Conservation (phyloP, 73 alveolate species). For the Breviolum minutum region DNA sequence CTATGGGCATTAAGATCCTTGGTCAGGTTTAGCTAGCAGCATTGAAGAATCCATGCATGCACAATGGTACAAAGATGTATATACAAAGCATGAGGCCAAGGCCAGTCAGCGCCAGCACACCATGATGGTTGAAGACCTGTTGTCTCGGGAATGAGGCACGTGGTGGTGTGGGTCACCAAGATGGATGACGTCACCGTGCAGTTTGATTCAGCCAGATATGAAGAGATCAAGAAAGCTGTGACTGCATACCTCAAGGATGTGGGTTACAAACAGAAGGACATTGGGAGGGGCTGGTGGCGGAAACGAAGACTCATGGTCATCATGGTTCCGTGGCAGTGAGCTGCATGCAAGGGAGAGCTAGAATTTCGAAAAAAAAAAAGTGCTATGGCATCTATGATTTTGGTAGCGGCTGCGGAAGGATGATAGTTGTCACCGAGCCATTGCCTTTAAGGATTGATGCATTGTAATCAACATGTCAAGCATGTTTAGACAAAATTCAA, state of each 20-base stretch:
- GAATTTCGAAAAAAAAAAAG: background rate
- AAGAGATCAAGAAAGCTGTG: slow-evolving; percentile 75
- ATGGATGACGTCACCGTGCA: slow-evolving; percentile 92
- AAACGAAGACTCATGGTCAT: background rate
- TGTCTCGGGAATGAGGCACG: slow-evolving; percentile 29
- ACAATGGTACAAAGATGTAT: too few species aligned
- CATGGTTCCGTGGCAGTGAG: too few species aligned
- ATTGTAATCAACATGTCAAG: background rate
- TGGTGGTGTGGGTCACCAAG: slow-evolving; percentile 92
- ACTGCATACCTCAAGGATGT: slow-evolving; percentile 72
- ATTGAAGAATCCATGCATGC: too few species aligned
- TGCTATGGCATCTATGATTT: background rate
- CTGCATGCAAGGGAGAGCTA: background rate
- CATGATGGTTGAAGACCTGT: background rate
- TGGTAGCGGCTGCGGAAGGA: background rate
- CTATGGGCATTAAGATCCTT: slow-evolving; percentile 86
- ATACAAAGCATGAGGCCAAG: too few species aligned
- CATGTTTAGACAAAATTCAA: background rate
- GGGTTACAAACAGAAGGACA: slow-evolving; percentile 87
- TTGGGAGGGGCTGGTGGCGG: background rate
- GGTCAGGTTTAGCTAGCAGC: background rate
- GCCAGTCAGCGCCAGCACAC: too few species aligned
- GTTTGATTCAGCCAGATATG: slow-evolving; percentile 58
- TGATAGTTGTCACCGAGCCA: too few species aligned
- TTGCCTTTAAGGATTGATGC: too few species aligned